These are phyloP conservation scores for Begonia masoniana DNA, from an alignment of 306 rosid genomes.

Conservation along the genomic window DNA sequence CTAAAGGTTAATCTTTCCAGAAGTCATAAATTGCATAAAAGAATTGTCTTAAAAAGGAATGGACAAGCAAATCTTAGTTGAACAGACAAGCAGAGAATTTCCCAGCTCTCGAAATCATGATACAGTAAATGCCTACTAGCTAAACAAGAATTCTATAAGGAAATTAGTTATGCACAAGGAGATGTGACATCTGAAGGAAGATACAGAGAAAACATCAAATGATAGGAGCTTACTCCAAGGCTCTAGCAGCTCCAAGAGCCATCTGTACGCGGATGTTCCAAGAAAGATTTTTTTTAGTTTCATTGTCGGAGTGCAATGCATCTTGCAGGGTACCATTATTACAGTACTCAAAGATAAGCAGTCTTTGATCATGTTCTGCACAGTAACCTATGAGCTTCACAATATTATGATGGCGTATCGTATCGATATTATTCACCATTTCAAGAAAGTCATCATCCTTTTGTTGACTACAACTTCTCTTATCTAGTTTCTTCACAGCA, in stretches of 20 bases:
- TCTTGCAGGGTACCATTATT: conserved; percentile 71
- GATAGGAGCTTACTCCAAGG: conserved; percentile 69
- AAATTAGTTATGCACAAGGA: background rate
- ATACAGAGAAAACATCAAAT: background rate
- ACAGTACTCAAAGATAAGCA: conserved; percentile 83
- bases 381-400: conserved; percentile 87
- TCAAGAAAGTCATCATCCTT: conserved; percentile 79
- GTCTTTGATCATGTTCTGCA: conserved; percentile 95
- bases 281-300: conserved; percentile 40
- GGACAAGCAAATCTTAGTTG: background rate
- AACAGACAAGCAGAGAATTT: too few species aligned
- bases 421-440: conserved; percentile 60
- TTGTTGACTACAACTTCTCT: conserved; percentile 45
- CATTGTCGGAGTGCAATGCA: conserved; percentile 66
- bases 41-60: background rate
- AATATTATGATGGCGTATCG: conserved; percentile 66
- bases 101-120: too few species aligned
- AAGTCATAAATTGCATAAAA: too few species aligned
- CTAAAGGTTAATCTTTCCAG: too few species aligned
- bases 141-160: background rate
- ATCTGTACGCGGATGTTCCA: conserved; percentile 84
- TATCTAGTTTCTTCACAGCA: conserved; percentile 84
- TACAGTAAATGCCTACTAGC: background rate
- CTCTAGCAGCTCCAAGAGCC: conserved; percentile 97
- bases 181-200: conserved; percentile 1